Conservation (phyloP, 345 rosid species). For the Laguncularia racemosa region DNA sequence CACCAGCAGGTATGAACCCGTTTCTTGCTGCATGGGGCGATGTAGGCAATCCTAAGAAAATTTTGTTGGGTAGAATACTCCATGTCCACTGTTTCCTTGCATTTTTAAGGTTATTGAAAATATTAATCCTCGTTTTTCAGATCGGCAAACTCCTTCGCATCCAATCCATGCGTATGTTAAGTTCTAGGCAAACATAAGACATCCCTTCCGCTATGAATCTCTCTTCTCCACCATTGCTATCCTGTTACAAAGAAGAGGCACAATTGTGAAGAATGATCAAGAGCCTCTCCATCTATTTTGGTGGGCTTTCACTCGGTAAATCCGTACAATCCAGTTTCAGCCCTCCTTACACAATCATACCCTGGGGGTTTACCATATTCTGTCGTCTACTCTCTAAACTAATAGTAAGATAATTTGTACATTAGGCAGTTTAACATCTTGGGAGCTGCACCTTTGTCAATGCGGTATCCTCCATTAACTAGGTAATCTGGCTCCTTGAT, state of each 20-base stretch:
- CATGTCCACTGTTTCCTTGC: too few relatives aligned
- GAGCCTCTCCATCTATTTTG: constrained; percentile 72
- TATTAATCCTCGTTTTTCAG: too few relatives aligned
- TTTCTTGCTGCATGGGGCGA: constrained; percentile 12
- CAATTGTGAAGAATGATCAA: not conserved
- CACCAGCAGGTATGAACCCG: constrained; percentile 7
- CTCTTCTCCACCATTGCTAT: too few relatives aligned
- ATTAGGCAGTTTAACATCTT: constrained; percentile 99
- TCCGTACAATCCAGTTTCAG: constrained; percentile 97
- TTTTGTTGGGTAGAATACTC: too few relatives aligned
- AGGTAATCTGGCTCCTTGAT: constrained; percentile 98
- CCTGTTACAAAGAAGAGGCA: too few relatives aligned
- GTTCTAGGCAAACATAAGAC: too few relatives aligned
- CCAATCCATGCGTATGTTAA: too few relatives aligned
- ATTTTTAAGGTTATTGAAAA: too few relatives aligned
- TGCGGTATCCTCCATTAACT: constrained; percentile 95
- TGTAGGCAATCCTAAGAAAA: too few relatives aligned
- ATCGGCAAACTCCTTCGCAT: too few relatives aligned
- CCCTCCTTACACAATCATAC: constrained; percentile 98
- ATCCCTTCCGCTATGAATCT: too few relatives aligned
- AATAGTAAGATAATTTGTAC: constrained; percentile 94
- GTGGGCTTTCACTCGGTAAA: constrained; percentile 94
- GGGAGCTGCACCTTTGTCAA: constrained; percentile 97
- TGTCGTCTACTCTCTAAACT: constrained; percentile 88
- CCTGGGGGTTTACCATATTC: constrained; percentile 94